Conservation (phyloP, 192 early-diverging fungal genomes). For the Entomortierella chlamydospora region DNA sequence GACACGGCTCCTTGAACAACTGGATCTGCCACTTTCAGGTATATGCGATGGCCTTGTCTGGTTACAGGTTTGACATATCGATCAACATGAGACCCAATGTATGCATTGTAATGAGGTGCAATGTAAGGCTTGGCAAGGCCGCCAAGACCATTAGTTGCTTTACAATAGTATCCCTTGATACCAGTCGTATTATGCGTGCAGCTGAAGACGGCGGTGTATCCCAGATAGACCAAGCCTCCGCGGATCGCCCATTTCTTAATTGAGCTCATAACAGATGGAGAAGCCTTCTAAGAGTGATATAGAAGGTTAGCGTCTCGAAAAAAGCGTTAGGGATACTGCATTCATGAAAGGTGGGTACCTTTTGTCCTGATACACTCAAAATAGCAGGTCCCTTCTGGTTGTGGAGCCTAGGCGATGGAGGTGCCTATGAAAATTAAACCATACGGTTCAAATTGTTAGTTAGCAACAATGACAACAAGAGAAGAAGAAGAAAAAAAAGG, state of each 20-base stretch:
- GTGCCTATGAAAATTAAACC: constrained; percentile 9
- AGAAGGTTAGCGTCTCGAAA: not conserved
- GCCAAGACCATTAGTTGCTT: constrained; percentile 40
- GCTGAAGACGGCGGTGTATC: constrained; percentile 40
- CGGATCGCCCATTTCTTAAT: constrained; percentile 45
- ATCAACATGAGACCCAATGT: constrained; percentile 44
- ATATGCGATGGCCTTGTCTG: constrained; percentile 25
- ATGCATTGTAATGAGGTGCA: constrained; percentile 36
- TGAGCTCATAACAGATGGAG: not conserved
- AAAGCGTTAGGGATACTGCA: not conserved
- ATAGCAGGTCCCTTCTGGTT: constrained; percentile 48
- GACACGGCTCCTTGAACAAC: constrained; percentile 36
- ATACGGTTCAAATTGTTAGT: not conserved
- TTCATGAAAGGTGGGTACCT: constrained; percentile 8
- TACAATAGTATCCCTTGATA: constrained; percentile 39
- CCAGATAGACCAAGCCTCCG: constrained; percentile 33
- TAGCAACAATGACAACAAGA: not conserved
- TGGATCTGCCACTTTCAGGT: constrained; percentile 40
- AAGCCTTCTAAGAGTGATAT: constrained; percentile 7
- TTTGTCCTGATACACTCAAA: constrained; percentile 25
- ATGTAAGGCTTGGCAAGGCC: constrained; percentile 35
- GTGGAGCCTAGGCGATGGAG: constrained; percentile 46
- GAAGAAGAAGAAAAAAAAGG: not conserved
- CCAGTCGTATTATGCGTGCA: constrained; percentile 27
- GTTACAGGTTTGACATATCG: constrained; percentile 29